Conservation (phyloP, 768 basidiomycete species). For the Xanthoconium stramineum region DNA sequence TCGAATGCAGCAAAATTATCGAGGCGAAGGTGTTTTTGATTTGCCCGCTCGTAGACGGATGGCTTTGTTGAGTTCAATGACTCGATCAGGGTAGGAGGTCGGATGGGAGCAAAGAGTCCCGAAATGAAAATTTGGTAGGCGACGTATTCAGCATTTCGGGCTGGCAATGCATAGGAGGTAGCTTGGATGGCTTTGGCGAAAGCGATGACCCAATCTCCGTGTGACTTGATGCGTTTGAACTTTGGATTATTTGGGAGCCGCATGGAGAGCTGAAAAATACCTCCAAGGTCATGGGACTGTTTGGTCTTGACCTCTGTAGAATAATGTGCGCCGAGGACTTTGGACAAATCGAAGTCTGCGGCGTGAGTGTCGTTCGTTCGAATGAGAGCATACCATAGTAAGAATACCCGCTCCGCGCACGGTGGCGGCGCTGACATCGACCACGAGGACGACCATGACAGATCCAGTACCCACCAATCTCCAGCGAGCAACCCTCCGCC, state of each 20-base stretch:
- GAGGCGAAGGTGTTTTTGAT: background rate
- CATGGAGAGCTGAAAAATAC: too few species aligned
- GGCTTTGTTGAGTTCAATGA: background rate
- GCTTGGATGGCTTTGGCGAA: background rate
- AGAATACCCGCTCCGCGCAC: too few species aligned
- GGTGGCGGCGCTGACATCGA: too few species aligned
- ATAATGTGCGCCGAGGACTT: slow-evolving; percentile 9
- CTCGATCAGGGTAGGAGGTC: fast-evolving
- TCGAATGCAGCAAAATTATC: background rate
- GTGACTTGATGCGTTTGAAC: background rate
- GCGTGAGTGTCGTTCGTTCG: too few species aligned
- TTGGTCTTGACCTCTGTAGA: background rate
- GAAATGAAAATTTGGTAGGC: background rate
- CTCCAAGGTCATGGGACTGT: too few species aligned
- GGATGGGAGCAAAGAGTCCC: background rate
- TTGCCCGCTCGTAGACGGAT: background rate
- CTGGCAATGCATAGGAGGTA: background rate
- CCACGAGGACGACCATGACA: background rate
- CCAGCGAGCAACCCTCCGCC: slow-evolving; percentile 52
- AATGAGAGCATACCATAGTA: too few species aligned
- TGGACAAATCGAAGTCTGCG: slow-evolving; percentile 7
- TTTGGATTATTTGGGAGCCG: background rate
- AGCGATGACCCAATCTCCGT: background rate
- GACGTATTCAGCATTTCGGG: too few species aligned
- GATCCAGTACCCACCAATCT: slow-evolving; percentile 45